Base-by-base conservation (phyloP, 257 asterid genomes). In the Solanum chilense region DNA sequence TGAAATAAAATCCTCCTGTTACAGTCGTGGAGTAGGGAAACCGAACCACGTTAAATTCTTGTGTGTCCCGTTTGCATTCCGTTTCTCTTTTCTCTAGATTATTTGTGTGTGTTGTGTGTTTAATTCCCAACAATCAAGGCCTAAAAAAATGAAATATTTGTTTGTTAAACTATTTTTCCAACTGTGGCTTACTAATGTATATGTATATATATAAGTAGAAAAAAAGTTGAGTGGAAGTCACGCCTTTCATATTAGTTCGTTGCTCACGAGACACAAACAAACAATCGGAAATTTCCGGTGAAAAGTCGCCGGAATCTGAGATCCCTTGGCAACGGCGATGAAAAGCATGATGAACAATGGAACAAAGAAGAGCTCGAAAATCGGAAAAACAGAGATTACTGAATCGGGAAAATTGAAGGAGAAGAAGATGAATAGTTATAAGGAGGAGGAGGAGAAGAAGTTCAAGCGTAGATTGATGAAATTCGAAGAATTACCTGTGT, bases 401-500 rank as follows among this genome's bases (percentile, higher is more conserved):
- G 68, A 80, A 80, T 45, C 66, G 9, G 25, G 1, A 73, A 73
- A 9, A 6, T 27, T 68, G 81, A 62, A 10, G 31, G 31, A 5
- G 81, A 31, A n/a, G 69, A 44, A 85, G 20, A 87, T 10, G 23
- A 45, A n/a, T 58, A 42, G 29, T 15, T 12, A 82, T 82, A 66
- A 23, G 90, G 89, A 91, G 2, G 89, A 91, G 2, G 21, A 47
- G 14, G 33, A 21, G 90, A 89, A n/a, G 90, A 90, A 91, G 41
- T 47, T 27, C 0, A 80, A 47, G 20, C 20, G 82, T 29, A 88
- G 75, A 74, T 88, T 95, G 93, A 58, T 94, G 86, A 94, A 89
- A 87, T 96, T 89, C 90, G 98, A 96, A 66, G 94, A 90, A 66
- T 89, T 96, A 90, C 99, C 99, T 42, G 95, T 93, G 69, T 96